These are phyloP conservation scores for Avena eriantha DNA, from an alignment of 176 grass and related monocot genomes.

Conservation along the genomic window DNA sequence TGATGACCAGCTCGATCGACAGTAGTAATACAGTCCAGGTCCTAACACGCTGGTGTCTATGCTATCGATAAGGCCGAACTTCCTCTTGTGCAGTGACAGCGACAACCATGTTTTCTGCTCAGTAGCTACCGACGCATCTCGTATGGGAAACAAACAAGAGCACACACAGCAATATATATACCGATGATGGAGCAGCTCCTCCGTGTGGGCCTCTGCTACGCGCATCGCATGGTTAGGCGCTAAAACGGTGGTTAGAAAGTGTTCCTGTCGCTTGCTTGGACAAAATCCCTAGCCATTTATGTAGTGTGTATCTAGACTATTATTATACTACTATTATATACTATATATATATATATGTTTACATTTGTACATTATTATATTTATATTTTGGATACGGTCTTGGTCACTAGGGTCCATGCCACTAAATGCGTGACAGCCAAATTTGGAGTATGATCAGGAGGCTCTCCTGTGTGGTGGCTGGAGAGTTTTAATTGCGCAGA, in stretches of 20 bases:
- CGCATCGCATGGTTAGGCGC: neutral
- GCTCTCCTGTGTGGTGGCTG: neutral
- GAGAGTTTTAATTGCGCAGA: neutral
- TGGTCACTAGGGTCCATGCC: conserved; percentile 40
- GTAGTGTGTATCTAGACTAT: neutral
- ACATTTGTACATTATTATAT: neutral
- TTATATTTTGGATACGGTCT: conserved; percentile 9
- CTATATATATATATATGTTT: too few species aligned
- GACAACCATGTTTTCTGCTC: conserved; percentile 41
- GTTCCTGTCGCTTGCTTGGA: conserved; percentile 20
- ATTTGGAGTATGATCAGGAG: conserved; percentile 28
- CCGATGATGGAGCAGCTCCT: neutral
- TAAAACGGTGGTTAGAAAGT: conserved; percentile 36
- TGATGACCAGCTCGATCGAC: too few species aligned
- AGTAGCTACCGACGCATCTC: conserved; percentile 50
- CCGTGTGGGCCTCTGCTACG: conserved; percentile 34
- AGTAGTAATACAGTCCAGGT: neutral
- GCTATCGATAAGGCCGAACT: conserved; percentile 36
- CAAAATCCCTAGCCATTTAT: conserved; percentile 30
- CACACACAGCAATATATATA: neutral
- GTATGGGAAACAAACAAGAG: conserved; percentile 4
- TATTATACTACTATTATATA: neutral
- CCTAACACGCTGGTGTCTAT: neutral
- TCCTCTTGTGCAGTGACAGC: conserved; percentile 25
- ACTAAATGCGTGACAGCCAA: conserved; percentile 56